Evolutionary conservation across 2,329 filamentous ascomycete species (phyloP), one percentile per base, ranked within the genome.

Genomic region (Neofusicoccum laricinum): DNA sequence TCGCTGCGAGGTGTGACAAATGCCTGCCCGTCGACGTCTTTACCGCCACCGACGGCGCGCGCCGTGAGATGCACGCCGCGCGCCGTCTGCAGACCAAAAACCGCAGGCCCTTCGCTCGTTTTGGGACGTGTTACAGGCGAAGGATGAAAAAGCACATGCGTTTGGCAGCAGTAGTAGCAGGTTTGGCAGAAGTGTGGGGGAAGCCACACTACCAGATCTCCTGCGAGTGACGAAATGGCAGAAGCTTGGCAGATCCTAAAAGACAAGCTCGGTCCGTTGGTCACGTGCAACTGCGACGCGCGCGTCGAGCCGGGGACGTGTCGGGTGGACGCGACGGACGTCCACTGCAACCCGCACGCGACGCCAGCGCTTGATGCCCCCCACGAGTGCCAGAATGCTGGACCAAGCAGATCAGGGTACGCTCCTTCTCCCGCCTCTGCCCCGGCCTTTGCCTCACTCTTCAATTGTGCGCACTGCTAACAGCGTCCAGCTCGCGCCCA

Each of bases 361-460:
- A 48, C 40, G 48, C 64, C 64, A 36, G 19, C 58, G 40, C 38
- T 41, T 36, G 36, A 58, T 11, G 14, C 41, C 50, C n/a, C 17
- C 45, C 65, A 34, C 59, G 19, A 15, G 34, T 57, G 17, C 51
- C 62, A 63, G 25, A 68, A 69, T 53, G 68, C 64, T 61, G 64
- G 50, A 70, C 66, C 38, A 72, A 73, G 71, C 68, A 67, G 61
- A 70, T 66, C 48, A 76, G 69, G 71, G 74, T 75, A 66, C 59
- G 71, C 61, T 21, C 46, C 15, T 58, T 15, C 43, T 38, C 19
- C 48, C 34, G 12, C 41, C 15, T 30, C 7, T 45, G 49, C 40
- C 15, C n/a, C 36, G 36, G 11, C 36, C 36, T 30, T 30, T 21
- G 17, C 58, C 17, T 8, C 21, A 14, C 41, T 17, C 25, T n/a